Evolutionary conservation across 768 basidiomycete species (phyloP).

Genomic region (Macrocybe gigantea): DNA sequence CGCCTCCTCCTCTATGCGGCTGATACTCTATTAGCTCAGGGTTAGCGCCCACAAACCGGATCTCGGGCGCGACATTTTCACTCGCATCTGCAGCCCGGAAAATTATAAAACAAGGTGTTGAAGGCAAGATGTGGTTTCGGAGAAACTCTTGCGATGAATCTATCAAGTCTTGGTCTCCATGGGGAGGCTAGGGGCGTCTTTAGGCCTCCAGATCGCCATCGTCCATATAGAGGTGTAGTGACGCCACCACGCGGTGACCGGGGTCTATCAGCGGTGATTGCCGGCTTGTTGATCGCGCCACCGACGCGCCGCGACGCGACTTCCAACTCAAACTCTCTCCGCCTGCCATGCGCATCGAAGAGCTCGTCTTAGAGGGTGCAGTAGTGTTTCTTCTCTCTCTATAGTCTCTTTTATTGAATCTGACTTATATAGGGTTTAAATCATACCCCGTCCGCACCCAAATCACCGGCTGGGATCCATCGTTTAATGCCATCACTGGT

Average conservation of each 20-base stretch:
- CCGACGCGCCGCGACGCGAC: constrained; percentile 9
- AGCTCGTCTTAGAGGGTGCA: constrained; percentile 87
- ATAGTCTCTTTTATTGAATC: not conserved
- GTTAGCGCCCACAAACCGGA: too few species aligned
- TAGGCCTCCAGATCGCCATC: not conserved
- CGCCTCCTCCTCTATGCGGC: too few species aligned
- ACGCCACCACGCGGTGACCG: not conserved
- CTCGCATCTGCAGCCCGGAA: too few species aligned
- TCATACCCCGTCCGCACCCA: constrained; percentile 95
- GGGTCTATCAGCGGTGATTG: constrained; percentile 9
- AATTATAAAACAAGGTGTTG: too few species aligned
- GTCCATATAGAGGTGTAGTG: not conserved
- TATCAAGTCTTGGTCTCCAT: too few species aligned
- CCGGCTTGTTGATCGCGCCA: constrained; percentile 9
- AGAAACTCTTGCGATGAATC: too few species aligned
- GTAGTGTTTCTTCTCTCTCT: not conserved
- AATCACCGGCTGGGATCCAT: constrained; percentile 95
- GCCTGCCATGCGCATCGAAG: constrained; percentile 80
- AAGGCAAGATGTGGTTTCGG: too few species aligned
- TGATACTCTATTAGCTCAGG: too few species aligned
- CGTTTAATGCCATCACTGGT: constrained; percentile 98
- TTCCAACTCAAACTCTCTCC: not conserved
- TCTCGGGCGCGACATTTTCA: too few species aligned
- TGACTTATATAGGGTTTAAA: constrained; percentile 71
- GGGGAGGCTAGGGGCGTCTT: too few species aligned